These are phyloP conservation scores for Breviolum minutum DNA, from an alignment of 73 alveolate species.

Conservation along the genomic window DNA sequence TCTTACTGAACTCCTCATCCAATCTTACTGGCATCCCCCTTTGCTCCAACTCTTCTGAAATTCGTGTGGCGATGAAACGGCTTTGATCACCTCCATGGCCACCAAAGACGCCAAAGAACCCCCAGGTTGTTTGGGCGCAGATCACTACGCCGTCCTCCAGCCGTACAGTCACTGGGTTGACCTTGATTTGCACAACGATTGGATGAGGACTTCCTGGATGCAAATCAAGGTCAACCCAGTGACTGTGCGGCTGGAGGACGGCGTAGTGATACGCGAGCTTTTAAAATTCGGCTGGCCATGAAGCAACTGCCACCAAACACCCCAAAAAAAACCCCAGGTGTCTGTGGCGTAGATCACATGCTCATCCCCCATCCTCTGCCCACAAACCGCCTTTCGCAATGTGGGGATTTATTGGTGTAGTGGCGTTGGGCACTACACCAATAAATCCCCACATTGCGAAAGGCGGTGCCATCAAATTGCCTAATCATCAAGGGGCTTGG, in stretches of 20 bases:
- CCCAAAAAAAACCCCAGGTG: slow-evolving; percentile 96
- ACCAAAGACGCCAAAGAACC: slow-evolving; percentile 97
- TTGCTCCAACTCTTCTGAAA: slow-evolving; percentile 51
- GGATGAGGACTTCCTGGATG: no score
- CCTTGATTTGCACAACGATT: no score
- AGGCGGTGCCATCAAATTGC: slow-evolving; percentile 95
- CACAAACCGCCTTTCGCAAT: no score
- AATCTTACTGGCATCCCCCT: slow-evolving; percentile 83
- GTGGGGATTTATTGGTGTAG: no score
- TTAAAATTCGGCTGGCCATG: slow-evolving; percentile 96
- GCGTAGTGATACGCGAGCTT: slow-evolving; percentile 84
- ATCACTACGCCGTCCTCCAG: slow-evolving; percentile 94
- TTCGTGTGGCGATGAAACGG: slow-evolving; percentile 96
- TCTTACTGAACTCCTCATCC: slow-evolving; percentile 87
- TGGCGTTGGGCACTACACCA: no score
- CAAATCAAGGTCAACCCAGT: no score
- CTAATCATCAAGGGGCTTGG: background rate
- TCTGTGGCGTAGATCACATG: slow-evolving; percentile 93
- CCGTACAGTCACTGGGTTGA: no score
- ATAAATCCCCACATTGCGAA: no score
- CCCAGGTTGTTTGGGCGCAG: slow-evolving; percentile 92
- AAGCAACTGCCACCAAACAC: slow-evolving; percentile 98
- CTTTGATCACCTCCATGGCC: slow-evolving; percentile 98
- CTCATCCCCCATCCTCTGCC: slow-evolving; percentile 94
- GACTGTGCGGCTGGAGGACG: slow-evolving; percentile 94